Percentiles rank a stretch among this genome's conserved stretches.
phyloP scores from a whole-genome alignment of 345 rosid genomes.

The Moricandia moricandioides region DNA sequence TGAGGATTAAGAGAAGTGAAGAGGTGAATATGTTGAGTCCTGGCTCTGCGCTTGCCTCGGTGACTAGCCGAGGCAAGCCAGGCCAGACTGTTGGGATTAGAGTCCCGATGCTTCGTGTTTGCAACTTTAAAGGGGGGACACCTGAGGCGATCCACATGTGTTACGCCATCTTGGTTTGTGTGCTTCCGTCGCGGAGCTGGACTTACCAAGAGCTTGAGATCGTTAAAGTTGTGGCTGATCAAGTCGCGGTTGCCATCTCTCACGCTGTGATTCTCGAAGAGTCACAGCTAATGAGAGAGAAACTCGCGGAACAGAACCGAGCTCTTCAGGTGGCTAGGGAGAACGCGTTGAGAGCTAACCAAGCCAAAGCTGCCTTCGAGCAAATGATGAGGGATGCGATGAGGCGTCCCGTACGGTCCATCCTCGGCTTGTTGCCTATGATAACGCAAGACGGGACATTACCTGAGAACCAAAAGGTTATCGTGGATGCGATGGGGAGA shows the following conservation, averaged over 20 bases:
- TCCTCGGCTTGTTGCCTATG: constrained; percentile 67
- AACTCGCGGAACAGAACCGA: constrained; percentile 80
- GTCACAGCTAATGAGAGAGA: constrained; percentile 86
- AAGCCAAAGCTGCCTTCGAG: constrained; percentile 71
- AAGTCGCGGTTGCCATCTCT: constrained; percentile 92
- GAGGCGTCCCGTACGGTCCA: constrained; percentile 80
- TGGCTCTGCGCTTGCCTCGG: constrained; percentile 58
- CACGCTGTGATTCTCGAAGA: constrained; percentile 94
- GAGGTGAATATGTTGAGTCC: constrained; percentile 56
- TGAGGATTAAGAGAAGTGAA: constrained; percentile 60
- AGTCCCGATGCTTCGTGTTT: constrained; percentile 88
- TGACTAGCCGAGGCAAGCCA: constrained; percentile 51
- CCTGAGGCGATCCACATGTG: constrained; percentile 69
- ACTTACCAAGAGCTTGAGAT: constrained; percentile 77
- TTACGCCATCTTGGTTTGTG: constrained; percentile 79
- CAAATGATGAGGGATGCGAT: constrained; percentile 81
- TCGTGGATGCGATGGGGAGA: constrained; percentile 69
- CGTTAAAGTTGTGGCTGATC: constrained; percentile 89
- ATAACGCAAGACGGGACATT: constrained; percentile 56
- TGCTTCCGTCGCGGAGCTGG: constrained; percentile 72
- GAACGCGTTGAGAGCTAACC: constrained; percentile 84
- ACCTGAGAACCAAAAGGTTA: constrained; percentile 48
- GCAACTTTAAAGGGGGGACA: constrained; percentile 92
- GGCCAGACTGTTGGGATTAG: constrained; percentile 87
- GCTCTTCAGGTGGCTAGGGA: constrained; percentile 60